These are phyloP conservation scores for Thalassiosira hispida DNA, from an alignment of 352 stramenopile genomes.

Conservation along the genomic window DNA sequence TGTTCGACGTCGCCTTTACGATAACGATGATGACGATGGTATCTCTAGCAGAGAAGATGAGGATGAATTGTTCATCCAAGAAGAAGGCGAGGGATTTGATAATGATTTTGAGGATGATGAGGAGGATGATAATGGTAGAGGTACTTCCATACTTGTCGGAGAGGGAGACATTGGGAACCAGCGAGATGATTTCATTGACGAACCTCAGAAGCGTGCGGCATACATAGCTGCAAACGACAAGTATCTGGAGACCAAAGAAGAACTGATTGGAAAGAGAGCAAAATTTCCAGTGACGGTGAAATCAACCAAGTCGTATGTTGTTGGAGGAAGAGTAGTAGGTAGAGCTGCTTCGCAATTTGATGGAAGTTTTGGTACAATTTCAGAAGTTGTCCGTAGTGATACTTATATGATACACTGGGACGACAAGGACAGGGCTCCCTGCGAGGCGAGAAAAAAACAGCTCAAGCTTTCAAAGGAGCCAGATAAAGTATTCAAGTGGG, in stretches of 20 bases:
- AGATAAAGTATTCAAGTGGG: constrained; percentile 10
- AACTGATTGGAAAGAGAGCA: not conserved
- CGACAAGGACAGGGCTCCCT: not conserved
- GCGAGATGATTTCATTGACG: not conserved
- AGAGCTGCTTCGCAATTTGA: not conserved
- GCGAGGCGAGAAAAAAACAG: constrained; percentile 5
- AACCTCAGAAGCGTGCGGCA: constrained; percentile 3
- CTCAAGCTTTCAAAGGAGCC: not conserved
- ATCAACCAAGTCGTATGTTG: constrained; percentile 11
- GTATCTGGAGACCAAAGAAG: not conserved
- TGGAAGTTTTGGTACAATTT: constrained; percentile 10
- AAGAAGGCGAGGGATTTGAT: constrained; percentile 3
- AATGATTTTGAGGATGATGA: constrained; percentile 1
- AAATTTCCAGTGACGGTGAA: constrained; percentile 3
- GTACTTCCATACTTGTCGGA: not conserved
- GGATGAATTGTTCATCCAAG: constrained; percentile 3
- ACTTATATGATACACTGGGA: constrained; percentile 5
- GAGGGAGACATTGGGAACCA: constrained; percentile 3
- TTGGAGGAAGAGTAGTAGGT: constrained; percentile 13
- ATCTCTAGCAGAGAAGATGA: constrained; percentile 1
- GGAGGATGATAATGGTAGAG: constrained; percentile 1
- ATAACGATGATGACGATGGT: not conserved
- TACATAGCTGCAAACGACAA: constrained; percentile 3
- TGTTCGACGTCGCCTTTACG: constrained; percentile 2
- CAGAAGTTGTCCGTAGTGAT: not conserved